Percentiles rank a stretch among this genome's conserved stretches.
phyloP scores from a whole-genome alignment of 2,329 filamentous ascomycete genomes.

The Dothideomycetidae sp. region DNA sequence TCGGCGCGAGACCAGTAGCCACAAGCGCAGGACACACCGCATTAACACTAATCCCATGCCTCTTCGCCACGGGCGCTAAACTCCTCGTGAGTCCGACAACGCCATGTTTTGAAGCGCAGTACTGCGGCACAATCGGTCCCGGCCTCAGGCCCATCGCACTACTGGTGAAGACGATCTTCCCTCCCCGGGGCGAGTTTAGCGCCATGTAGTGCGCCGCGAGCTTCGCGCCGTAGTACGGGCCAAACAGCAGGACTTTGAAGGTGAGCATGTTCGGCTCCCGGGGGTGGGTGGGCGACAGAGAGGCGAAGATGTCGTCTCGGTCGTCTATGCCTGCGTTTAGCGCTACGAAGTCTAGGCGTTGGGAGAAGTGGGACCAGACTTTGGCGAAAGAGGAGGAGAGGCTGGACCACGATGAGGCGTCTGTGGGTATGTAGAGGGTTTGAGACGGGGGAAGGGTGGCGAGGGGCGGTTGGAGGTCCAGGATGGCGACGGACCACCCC shows the following conservation, averaged over 20 bases:
- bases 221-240: slow-evolving; percentile 24
- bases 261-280: slow-evolving; percentile 22
- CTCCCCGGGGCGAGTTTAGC: slow-evolving; percentile 15
- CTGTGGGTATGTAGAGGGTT: slow-evolving; percentile 23
- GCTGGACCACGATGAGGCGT: slow-evolving; percentile 19
- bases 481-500: slow-evolving; percentile 30
- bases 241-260: slow-evolving; percentile 22
- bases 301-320: slow-evolving; percentile 22
- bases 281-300: slow-evolving; percentile 16
- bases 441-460: slow-evolving; percentile 15
- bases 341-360: slow-evolving; percentile 21
- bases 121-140: slow-evolving; percentile 24
- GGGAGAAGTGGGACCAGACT: slow-evolving; percentile 13
- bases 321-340: slow-evolving; percentile 25
- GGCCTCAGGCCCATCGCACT: slow-evolving; percentile 23
- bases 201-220: slow-evolving; percentile 26
- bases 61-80: slow-evolving; percentile 22
- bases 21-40: slow-evolving; percentile 29
- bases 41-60: slow-evolving; percentile 26
- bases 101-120: slow-evolving; percentile 30
- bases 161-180: slow-evolving; percentile 24
- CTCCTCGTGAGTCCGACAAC: slow-evolving; percentile 27
- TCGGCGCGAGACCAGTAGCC: slow-evolving; percentile 26
- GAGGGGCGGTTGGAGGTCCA: slow-evolving; percentile 29
- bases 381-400: slow-evolving; percentile 16